Evolutionary conservation across 2,329 filamentous ascomycete species (phyloP).

Genomic region (Cercospora brassicicola): DNA sequence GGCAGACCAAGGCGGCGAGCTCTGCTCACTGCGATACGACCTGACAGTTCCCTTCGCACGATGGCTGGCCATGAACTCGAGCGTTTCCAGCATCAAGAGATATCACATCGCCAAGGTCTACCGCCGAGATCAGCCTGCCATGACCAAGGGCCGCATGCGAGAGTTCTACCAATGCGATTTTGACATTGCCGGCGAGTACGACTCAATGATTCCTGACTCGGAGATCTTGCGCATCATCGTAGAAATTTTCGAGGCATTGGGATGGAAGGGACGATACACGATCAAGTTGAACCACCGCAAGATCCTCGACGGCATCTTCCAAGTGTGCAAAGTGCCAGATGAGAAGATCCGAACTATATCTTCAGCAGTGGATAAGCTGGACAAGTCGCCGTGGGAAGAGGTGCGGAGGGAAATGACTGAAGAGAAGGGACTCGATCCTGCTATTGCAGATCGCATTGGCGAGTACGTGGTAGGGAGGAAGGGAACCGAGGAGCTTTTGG

Average conservation of each 20-base stretch:
- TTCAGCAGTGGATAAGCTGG: slow-evolving; percentile 91
- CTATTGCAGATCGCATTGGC: slow-evolving; percentile 83
- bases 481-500: slow-evolving; percentile 72
- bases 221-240: slow-evolving; percentile 82
- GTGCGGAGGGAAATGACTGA: slow-evolving; percentile 91
- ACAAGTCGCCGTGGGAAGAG: slow-evolving; percentile 84
- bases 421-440: slow-evolving; percentile 76
- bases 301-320: slow-evolving; percentile 88
- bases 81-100: slow-evolving; percentile 80
- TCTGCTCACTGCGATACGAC: slow-evolving; percentile 82
- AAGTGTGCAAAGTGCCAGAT: slow-evolving; percentile 81
- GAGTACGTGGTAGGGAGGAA: slow-evolving; percentile 76
- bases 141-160: slow-evolving; percentile 88
- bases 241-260: slow-evolving; percentile 80
- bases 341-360: slow-evolving; percentile 88
- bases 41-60: slow-evolving; percentile 87
- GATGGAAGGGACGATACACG: slow-evolving; percentile 71
- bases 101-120: slow-evolving; percentile 96
- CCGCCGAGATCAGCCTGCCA: slow-evolving; percentile 75
- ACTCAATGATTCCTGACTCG: slow-evolving; percentile 88
- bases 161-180: slow-evolving; percentile 99
- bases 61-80: slow-evolving; percentile 87
- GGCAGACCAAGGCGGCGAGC: slow-evolving; percentile 82
- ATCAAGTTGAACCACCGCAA: slow-evolving; percentile 96
- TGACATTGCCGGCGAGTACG: slow-evolving; percentile 85